Base-by-base conservation (phyloP, 2,329 filamentous ascomycete genomes). In the Penicillium sumatraense region DNA sequence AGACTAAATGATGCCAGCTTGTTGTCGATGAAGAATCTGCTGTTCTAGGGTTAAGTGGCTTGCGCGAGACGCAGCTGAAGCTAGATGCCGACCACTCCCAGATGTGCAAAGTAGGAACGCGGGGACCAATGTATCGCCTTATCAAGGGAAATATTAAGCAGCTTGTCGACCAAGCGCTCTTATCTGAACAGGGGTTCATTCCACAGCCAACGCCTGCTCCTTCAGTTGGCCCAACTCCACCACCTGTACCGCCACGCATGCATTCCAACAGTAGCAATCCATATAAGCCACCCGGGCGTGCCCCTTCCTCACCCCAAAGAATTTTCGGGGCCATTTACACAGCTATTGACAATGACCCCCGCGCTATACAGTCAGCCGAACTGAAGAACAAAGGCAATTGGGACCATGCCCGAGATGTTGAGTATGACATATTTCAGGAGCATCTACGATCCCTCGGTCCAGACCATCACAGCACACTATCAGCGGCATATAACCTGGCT, bases 21-120 rank as follows among this genome's bases (percentile, higher is more conserved):
- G 68, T 73, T 3, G 71, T 73, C 3, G 68, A 73, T 26, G 71
- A 73, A 57, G 67, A 73, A 26, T 73, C 71, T 0, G 71, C 71
- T 7, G 60, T 73, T 6, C 65, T 73, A 5, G 71, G 71, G 8
- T 53, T 71, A 3, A 68, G 68, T 6, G 69, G 69, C 1, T 59
- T 71, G 29, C 68, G 70, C 9, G 71, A 73, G 54, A 72, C 70
- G 2, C 70, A 70, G 9, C 57, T 73, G 6, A 72, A 72, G 24
- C 67, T 71, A 3, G 70, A 73, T 36, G 71, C 70, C 16, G 69
- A 72, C 52, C 70, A 73, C 53, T 72, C 68, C 3, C 64, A 70
- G 47, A 72, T 73, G 70, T 73, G 70, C 59, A 73, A 72, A 49
- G 57, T 71, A 5, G 59, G 61, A 44, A 40, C 51, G 9, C 61